Percentiles rank a stretch among this genome's conserved stretches.
Evolutionary conservation across 2,329 filamentous ascomycete genomes (phyloP).

Genomic region (Cytospora chrysosperma): DNA sequence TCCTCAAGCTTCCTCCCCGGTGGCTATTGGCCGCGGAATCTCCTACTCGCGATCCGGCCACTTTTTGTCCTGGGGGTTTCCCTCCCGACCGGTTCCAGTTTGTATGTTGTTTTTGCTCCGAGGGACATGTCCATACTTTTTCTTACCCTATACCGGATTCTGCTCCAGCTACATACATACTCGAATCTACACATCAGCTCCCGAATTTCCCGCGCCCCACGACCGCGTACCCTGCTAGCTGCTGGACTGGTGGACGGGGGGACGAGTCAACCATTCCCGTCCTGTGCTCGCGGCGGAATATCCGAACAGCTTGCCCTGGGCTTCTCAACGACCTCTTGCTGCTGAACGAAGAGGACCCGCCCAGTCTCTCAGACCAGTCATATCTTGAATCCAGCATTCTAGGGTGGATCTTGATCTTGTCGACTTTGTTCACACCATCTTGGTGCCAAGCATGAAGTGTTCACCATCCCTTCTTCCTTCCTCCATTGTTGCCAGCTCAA

Average conservation of each 20-base stretch:
- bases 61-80: neutral
- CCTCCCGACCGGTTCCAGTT: neutral
- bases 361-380: conserved; percentile 1
- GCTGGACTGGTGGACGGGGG: neutral
- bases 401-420: conserved; percentile 4
- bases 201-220: neutral
- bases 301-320: neutral
- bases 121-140: neutral
- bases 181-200: neutral
- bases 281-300: conserved; percentile 10
- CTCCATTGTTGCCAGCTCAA: neutral
- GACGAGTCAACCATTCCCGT: conserved; percentile 7
- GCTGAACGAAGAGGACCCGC: neutral
- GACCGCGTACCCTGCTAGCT: neutral
- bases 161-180: too few species aligned
- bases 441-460: conserved; percentile 23
- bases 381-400: neutral
- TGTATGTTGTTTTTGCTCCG: neutral
- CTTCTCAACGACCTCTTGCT: neutral
- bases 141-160: neutral
- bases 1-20: neutral
- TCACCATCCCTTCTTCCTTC: conserved; percentile 6
- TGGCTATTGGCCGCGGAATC: neutral
- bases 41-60: neutral
- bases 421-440: conserved; percentile 2